A percentile compares a stretch with the other conserved stretches of the same genome.
phyloP scores from a whole-genome alignment of 2,329 filamentous ascomycete genomes.

The Penicillium hordei region DNA sequence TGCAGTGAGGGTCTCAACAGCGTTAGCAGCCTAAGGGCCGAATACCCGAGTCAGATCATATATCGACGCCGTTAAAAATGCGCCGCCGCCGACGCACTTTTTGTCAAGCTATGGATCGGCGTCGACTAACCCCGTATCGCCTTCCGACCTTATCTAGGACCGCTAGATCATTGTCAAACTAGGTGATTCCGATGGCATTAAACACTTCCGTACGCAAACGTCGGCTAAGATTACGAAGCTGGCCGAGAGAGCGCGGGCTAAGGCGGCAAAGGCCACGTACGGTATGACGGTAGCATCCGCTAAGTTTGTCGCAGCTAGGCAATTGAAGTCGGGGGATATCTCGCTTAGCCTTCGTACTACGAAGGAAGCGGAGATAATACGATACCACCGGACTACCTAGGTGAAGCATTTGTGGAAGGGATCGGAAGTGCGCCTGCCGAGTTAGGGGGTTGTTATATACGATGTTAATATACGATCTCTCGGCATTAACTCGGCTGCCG shows the following conservation, averaged over 20 bases:
- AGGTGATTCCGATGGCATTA: not conserved
- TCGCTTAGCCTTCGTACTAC: not conserved
- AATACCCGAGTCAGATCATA: not conserved
- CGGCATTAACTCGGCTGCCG: not conserved
- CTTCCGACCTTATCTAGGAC: not conserved
- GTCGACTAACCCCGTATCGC: not conserved
- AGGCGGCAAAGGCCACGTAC: not conserved
- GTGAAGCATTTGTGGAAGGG: not conserved
- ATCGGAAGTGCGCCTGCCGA: not conserved
- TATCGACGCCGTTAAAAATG: not conserved
- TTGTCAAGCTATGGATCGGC: not conserved
- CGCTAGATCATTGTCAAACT: not conserved
- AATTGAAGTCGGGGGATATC: not conserved
- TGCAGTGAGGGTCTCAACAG: too few relatives aligned
- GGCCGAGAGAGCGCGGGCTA: accelerated
- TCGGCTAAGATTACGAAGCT: not conserved
- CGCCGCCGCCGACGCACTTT: not conserved
- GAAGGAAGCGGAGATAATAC: not conserved
- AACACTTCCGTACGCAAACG: accelerated
- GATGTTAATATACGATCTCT: not conserved
- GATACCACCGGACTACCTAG: not conserved
- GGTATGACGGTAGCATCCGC: too few relatives aligned
- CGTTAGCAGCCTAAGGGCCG: too few relatives aligned
- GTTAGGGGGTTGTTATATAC: not conserved
- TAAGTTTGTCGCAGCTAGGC: not conserved